A percentile compares a stretch with the other conserved stretches of the same genome.
Evolutionary conservation across 106 monocot genomes (phyloP).

Genomic region (Allium cepa): DNA sequence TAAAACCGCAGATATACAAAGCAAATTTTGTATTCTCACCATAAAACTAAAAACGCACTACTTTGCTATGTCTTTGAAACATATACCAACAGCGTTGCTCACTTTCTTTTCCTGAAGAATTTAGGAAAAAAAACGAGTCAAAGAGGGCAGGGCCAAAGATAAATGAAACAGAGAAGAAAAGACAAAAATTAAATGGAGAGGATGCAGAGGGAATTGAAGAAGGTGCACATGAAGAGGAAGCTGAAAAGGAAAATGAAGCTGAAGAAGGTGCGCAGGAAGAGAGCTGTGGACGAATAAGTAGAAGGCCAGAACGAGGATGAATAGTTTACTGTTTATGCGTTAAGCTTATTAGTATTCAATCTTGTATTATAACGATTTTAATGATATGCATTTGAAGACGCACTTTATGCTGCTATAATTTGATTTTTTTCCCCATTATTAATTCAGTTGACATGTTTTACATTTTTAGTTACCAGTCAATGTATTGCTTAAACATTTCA

Average conservation of each 20-base stretch:
- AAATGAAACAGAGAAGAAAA: slow-evolving; percentile 20
- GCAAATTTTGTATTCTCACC: too few relatives aligned
- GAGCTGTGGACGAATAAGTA: too few relatives aligned
- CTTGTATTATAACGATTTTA: too few relatives aligned
- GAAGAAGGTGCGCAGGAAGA: neutral
- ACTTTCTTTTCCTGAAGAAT: slow-evolving; percentile 17
- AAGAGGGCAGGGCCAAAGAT: slow-evolving; percentile 26
- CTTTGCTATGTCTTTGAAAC: neutral
- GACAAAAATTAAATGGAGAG: slow-evolving; percentile 22
- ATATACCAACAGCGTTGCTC: neutral
- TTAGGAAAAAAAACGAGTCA: slow-evolving; percentile 30
- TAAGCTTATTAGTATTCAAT: too few relatives aligned
- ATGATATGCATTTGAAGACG: too few relatives aligned
- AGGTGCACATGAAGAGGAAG: slow-evolving; percentile 8
- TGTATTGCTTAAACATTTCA: too few relatives aligned
- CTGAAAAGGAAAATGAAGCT: neutral
- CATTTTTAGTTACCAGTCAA: too few relatives aligned
- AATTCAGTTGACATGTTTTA: too few relatives aligned
- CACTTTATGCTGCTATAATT: too few relatives aligned
- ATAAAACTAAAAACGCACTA: neutral
- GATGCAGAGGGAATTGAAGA: slow-evolving; percentile 7
- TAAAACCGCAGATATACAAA: neutral
- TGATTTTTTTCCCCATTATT: too few relatives aligned
- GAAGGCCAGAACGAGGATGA: too few relatives aligned
- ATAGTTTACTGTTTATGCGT: too few relatives aligned